Base-by-base conservation (phyloP, 2,329 filamentous ascomycete genomes). In the Penicillium sp. region DNA sequence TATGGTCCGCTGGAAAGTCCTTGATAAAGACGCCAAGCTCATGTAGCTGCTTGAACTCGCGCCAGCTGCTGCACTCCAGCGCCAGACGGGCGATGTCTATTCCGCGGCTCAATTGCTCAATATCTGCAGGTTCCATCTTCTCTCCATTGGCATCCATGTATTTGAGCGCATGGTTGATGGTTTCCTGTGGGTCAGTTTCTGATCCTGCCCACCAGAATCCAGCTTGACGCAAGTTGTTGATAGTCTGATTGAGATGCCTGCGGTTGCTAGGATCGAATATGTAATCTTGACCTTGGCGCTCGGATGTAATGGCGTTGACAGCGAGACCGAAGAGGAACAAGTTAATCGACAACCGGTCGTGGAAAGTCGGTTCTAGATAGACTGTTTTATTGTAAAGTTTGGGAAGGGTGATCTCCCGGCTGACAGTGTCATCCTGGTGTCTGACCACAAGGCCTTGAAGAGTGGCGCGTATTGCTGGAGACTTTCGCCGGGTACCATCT, bases 121-220 rank as follows among this genome's bases (percentile, higher is more conserved):
- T 75, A 61, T 96, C 91, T 20, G 81, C 76, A 0, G 67, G 46
- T 0, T 76, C 78, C 49, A 89, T 83, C 0, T 70, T 71, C 0
- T 87, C 77, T 9, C 78, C 76, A 25, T 81, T 77, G 47, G 86
- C 82, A 1, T 71, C 66, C 10, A 95, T 63, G 59, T 95, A 95
- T 31, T 76, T 75, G 44, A 79, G 75, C 0, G 86, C 85, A 29
- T 82, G 83, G 25, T 86, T 77, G 0, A 93, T 67, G 0, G 87
- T 81, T 25, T 75, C 81, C 2, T 68, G 54, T 3, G 95, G 80
- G 48, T 90, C 82, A 6, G 74, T 68, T 0, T 82, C 81, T 60
- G 87, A 90, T 42, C 90, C 91, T 0, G 86, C 86, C 71, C 88
- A 91, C 67, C 92, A 95, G 63, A 95, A 95, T 42, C 87, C 89